Conservation (phyloP, 139 green algal genomes). For the Volvox africanus region DNA sequence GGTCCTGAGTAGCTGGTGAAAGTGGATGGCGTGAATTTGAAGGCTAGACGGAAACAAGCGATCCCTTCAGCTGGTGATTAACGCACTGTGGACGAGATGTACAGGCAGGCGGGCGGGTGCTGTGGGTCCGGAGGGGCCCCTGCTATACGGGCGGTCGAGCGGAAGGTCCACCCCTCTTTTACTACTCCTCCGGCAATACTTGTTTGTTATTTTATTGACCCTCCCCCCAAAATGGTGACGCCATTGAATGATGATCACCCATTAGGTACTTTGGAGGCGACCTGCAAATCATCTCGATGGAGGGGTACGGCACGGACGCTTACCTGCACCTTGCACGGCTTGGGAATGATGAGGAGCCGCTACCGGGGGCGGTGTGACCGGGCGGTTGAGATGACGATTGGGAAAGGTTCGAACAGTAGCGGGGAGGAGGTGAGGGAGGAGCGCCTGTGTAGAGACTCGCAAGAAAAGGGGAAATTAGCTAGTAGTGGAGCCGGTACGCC, state of each 20-base stretch:
- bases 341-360: constrained; percentile 93
- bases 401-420: neutral
- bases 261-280: constrained; percentile 97
- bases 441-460: neutral
- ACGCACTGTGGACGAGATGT: too few species aligned
- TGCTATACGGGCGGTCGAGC: neutral
- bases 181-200: neutral
- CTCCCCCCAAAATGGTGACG: neutral
- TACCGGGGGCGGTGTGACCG: constrained; percentile 78
- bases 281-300: constrained; percentile 97
- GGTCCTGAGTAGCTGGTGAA: too few species aligned
- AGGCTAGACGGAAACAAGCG: neutral
- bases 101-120: neutral
- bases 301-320: constrained; percentile 93
- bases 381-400: neutral
- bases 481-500: too few species aligned
- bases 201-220: neutral
- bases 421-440: neutral
- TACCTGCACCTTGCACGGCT: constrained; percentile 98
- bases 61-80: too few species aligned
- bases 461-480: too few species aligned
- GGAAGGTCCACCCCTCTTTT: neutral
- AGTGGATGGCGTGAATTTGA: neutral
- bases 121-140: neutral
- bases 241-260: neutral